Evolutionary conservation across 176 grass and related monocot species (phyloP).

Genomic region (Phragmites australis): DNA sequence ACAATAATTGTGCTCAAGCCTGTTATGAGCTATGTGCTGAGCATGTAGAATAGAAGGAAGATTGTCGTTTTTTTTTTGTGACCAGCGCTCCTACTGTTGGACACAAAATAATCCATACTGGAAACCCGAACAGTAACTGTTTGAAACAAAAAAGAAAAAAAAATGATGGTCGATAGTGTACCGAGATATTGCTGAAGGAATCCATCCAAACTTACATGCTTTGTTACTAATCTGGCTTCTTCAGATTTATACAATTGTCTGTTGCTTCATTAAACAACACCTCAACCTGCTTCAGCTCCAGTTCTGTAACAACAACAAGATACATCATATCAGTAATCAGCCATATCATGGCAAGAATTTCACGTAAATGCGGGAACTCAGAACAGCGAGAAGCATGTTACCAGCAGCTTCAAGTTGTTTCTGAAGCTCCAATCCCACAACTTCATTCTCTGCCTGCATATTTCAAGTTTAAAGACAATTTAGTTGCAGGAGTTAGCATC

Average conservation of each 20-base stretch:
- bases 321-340: background rate
- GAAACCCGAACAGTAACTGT: background rate
- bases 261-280: constrained; percentile 83
- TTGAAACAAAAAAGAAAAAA: background rate
- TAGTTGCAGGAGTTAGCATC: background rate
- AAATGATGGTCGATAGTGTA: background rate
- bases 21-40: background rate
- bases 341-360: background rate
- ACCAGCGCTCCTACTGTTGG: background rate
- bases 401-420: constrained; percentile 87
- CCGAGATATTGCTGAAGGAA: background rate
- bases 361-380: background rate
- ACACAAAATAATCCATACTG: background rate
- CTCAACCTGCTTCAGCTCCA: constrained; percentile 75
- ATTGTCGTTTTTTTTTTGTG: too few species aligned
- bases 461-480: background rate
- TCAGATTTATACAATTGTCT: constrained; percentile 91
- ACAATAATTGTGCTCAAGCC: background rate
- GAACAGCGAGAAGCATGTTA: constrained; percentile 24
- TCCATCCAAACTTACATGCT: constrained; percentile 36
- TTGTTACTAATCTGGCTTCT: constrained; percentile 60
- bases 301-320: constrained; percentile 49
- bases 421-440: constrained; percentile 71
- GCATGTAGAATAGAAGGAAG: too few species aligned
- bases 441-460: constrained; percentile 85